phyloP scores from a whole-genome alignment of 139 green algal genomes.

The Chlamydomonas eustigma region DNA sequence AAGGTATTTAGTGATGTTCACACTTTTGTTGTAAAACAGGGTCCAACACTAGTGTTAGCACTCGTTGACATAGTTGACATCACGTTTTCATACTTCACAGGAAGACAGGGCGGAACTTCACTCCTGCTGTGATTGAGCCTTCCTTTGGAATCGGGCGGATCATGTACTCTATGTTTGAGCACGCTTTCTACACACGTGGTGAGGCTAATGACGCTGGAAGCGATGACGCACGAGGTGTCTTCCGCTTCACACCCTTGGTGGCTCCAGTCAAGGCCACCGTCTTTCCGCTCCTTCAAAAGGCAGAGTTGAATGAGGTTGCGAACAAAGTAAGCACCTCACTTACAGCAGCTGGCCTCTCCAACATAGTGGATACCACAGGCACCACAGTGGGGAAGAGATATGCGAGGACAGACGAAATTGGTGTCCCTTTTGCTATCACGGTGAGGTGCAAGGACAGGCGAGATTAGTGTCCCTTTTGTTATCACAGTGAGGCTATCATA shows the following conservation, averaged over 20 bases:
- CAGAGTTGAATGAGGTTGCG: constrained; percentile 11
- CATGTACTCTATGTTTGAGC: constrained; percentile 99
- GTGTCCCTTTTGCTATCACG: constrained; percentile 93
- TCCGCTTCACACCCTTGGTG: constrained; percentile 82
- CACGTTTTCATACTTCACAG: too few species aligned
- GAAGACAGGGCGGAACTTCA: constrained; percentile 69
- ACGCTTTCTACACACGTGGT: constrained; percentile 87
- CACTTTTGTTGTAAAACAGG: neutral
- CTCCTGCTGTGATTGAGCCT: constrained; percentile 94
- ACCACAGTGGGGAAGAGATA: constrained; percentile 82
- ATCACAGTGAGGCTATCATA: too few species aligned
- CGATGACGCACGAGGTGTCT: constrained; percentile 33
- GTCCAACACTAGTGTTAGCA: too few species aligned
- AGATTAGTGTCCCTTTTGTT: too few species aligned
- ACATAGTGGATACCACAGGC: constrained; percentile 86
- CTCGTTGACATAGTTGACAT: too few species aligned
- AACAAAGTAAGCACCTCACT: constrained; percentile 31
- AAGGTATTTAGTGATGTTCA: neutral
- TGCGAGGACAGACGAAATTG: constrained; percentile 90
- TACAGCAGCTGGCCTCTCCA: constrained; percentile 63
- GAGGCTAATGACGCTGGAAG: neutral
- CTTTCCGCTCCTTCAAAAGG: constrained; percentile 70
- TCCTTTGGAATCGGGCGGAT: constrained; percentile 98
- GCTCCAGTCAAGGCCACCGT: constrained; percentile 95
- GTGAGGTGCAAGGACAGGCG: constrained; percentile 90